Evolutionary conservation across 768 basidiomycete genomes (phyloP).

Genomic region (Phallus indusiatus): DNA sequence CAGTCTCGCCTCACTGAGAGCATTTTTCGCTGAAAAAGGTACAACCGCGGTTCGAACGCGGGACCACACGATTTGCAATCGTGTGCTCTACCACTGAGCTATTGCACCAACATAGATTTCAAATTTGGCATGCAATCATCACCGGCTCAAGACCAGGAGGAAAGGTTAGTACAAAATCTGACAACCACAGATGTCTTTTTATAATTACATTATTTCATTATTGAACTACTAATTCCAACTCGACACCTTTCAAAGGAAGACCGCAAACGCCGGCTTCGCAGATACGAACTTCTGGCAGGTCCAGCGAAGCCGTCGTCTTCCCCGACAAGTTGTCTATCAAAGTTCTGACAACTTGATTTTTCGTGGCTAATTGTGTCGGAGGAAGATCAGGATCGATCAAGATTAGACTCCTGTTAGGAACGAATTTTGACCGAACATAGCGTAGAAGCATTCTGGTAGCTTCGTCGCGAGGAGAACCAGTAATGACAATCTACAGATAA

Average conservation of each 20-base stretch:
- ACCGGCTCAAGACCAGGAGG: too few species aligned
- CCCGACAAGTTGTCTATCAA: background rate
- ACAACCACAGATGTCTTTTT: too few species aligned
- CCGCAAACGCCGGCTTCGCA: slow-evolving; percentile 3
- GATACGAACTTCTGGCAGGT: background rate
- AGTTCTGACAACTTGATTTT: background rate
- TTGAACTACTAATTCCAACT: background rate
- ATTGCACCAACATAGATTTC: slow-evolving; percentile 13
- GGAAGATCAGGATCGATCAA: background rate
- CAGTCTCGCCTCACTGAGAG: background rate
- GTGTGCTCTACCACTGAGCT: slow-evolving; percentile 48
- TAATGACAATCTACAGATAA: background rate
- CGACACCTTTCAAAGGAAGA: background rate
- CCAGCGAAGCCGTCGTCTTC: background rate
- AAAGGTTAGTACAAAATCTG: too few species aligned
- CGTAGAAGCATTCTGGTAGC: background rate
- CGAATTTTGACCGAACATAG: background rate
- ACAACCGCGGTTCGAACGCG: slow-evolving; percentile 10
- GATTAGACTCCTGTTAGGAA: slow-evolving; percentile 3
- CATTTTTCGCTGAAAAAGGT: background rate
- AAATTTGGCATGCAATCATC: background rate
- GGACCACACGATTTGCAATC: slow-evolving; percentile 43
- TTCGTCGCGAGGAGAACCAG: background rate
- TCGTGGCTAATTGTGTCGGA: background rate
- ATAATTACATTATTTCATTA: background rate